Conservation (phyloP, 176 grass and related monocot genomes). For the Alopecurus myosuroides region DNA sequence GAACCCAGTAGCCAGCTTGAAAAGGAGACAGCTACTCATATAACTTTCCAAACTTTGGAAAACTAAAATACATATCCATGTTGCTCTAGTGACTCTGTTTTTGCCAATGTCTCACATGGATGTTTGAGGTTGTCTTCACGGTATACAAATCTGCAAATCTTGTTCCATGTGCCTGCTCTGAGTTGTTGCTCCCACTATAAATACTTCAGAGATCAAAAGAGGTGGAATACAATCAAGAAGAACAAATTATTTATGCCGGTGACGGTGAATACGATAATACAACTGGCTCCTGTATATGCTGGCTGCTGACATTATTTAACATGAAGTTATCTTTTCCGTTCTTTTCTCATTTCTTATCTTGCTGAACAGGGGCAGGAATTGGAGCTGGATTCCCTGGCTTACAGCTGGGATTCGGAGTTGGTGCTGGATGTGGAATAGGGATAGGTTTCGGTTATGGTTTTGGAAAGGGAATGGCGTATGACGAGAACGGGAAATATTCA, state of each 20-base stretch:
- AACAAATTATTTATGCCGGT: not conserved
- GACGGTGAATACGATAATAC: not conserved
- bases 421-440: slow-evolving; percentile 89
- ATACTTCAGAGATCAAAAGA: not conserved
- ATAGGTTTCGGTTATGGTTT: slow-evolving; percentile 87
- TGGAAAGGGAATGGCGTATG: slow-evolving; percentile 83
- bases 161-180: not conserved
- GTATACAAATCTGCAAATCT: not conserved
- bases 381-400: slow-evolving; percentile 85
- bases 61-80: not conserved
- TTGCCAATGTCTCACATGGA: not conserved
- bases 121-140: not conserved
- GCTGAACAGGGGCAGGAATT: slow-evolving; percentile 66
- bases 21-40: not conserved
- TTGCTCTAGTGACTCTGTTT: too few relatives aligned
- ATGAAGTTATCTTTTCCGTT: not conserved
- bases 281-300: not conserved
- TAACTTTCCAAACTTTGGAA: not conserved
- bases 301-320: not conserved
- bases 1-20: not conserved
- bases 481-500: slow-evolving; percentile 64
- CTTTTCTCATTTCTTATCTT: slow-evolving; percentile 4
- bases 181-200: not conserved
- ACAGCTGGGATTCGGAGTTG: slow-evolving; percentile 69
- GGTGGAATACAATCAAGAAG: not conserved